Evolutionary conservation across 148 eudicot species (phyloP), one percentile per base, ranked within the genome.

Genomic region (Fagopyrum homotropicum): DNA sequence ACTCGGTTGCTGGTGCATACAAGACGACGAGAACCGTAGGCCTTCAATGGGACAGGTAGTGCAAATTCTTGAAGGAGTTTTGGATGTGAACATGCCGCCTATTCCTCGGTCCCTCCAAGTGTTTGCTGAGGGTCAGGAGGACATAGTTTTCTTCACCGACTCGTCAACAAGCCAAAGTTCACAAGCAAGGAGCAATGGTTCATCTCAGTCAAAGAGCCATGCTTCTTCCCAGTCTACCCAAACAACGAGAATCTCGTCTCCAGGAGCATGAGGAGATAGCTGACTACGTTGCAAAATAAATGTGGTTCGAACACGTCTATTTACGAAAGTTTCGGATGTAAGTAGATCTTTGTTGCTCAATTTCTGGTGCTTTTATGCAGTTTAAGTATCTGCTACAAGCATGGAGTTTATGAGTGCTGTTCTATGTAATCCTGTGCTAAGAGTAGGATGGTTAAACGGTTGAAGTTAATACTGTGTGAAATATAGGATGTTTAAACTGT

Each of bases 1-100:
- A 69, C 77, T 88, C 55, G 90, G 92, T 30, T 87, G 92, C 76
- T 91, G 96, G 96, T 89, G 96, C 71, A 86, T 87, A 45, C 91
- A 90, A 72, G 95, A 88, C 72, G 86, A 89, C 29, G 97, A 89
- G 77, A 75, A 74, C 47, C 56, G 61, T 5, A 83, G 93, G 76
- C 93, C 97, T 5, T 60, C 91, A 6, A 91, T 89, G 91, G 86
- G 97, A 12, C 93, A 83, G 57, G 85, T 89, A 4, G 91, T 87
- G 77, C 93, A 89, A 73, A 81, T 87, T 43, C 91, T 91, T 8
- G 97, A 91, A 77, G 89, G 93, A 4, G 80, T 88, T 75, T 70
- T 87, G 80, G 92, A 88, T 44, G 89, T 88, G 75, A 87, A 84
- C 64, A 22, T 78, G 80, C 96, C 96, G 57, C 92, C 88, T 3